Conservation (phyloP, 1,284 basidiomycete genomes). For the Heterobasidion annosum region DNA sequence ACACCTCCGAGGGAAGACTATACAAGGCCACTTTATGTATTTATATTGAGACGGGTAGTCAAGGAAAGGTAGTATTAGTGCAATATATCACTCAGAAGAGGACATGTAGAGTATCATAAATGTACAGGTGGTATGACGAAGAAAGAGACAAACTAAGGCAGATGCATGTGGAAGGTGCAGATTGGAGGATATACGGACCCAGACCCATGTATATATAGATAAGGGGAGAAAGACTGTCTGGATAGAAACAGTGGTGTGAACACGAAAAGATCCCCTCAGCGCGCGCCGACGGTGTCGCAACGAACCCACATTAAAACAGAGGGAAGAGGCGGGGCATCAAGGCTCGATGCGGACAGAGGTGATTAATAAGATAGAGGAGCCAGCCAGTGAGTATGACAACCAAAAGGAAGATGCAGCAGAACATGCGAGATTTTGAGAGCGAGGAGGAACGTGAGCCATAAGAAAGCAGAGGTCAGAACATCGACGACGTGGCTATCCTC, state of each 20-base stretch:
- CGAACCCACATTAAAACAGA: no score
- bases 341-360: neutral
- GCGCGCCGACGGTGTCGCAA: no score
- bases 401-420: neutral
- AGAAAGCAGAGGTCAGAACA: neutral
- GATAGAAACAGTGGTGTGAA: neutral
- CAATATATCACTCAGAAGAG: conserved; percentile 11
- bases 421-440: neutral
- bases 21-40: neutral
- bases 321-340: neutral
- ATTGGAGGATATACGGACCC: conserved; percentile 13
- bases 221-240: conserved; percentile 11
- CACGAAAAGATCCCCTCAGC: neutral
- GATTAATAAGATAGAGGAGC: conserved; percentile 1
- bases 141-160: conserved; percentile 4
- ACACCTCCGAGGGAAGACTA: neutral
- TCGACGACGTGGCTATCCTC: neutral
- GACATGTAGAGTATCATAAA: conserved; percentile 27
- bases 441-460: neutral
- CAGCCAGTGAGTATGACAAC: neutral
- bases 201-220: conserved; percentile 3
- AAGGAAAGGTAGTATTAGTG: neutral
- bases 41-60: conserved; percentile 10
- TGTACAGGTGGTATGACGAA: conserved; percentile 16
- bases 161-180: conserved; percentile 7